A percentile compares a stretch with the other conserved stretches of the same genome.
Conservation (phyloP, 2,329 filamentous ascomycete genomes). For the Hymenoscyphus occultus region DNA sequence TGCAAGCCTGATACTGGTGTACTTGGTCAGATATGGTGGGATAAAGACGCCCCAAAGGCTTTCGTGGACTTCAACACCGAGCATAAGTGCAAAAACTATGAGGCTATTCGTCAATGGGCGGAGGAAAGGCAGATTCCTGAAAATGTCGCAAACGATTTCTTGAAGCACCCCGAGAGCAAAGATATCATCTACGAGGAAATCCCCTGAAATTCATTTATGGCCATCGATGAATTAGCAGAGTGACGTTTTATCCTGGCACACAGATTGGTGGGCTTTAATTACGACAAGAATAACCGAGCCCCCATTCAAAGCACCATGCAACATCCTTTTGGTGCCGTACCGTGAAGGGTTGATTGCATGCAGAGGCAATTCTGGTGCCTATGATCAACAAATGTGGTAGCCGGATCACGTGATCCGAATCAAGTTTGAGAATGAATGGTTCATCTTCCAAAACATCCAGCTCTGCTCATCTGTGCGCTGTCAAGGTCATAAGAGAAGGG, state of each 20-base stretch:
- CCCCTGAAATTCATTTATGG: slow-evolving; percentile 21
- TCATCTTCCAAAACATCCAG: too few relatives aligned
- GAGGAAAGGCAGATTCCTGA: slow-evolving; percentile 44
- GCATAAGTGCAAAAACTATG: slow-evolving; percentile 53
- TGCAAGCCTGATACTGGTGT: slow-evolving; percentile 52
- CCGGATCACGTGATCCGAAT: too few relatives aligned
- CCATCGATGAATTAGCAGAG: neutral
- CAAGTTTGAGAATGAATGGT: too few relatives aligned
- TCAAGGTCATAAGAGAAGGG: too few relatives aligned
- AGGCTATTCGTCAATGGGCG: slow-evolving; percentile 50
- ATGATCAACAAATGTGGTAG: too few relatives aligned
- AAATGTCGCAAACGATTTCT: slow-evolving; percentile 30
- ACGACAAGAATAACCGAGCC: neutral
- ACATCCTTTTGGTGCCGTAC: neutral
- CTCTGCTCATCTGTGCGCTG: too few relatives aligned
- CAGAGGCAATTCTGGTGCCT: too few relatives aligned
- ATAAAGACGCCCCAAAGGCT: slow-evolving; percentile 38
- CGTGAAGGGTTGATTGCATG: too few relatives aligned
- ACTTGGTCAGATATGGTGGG: slow-evolving; percentile 53
- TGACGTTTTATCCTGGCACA: neutral
- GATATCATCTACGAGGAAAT: slow-evolving; percentile 27
- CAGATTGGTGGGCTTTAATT: neutral
- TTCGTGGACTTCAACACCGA: slow-evolving; percentile 55
- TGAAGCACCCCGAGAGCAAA: slow-evolving; percentile 26
- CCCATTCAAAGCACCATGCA: neutral